These are phyloP conservation scores for Penicillium rolfsii DNA, from an alignment of 2,329 filamentous ascomycete species.

Conservation along the genomic window DNA sequence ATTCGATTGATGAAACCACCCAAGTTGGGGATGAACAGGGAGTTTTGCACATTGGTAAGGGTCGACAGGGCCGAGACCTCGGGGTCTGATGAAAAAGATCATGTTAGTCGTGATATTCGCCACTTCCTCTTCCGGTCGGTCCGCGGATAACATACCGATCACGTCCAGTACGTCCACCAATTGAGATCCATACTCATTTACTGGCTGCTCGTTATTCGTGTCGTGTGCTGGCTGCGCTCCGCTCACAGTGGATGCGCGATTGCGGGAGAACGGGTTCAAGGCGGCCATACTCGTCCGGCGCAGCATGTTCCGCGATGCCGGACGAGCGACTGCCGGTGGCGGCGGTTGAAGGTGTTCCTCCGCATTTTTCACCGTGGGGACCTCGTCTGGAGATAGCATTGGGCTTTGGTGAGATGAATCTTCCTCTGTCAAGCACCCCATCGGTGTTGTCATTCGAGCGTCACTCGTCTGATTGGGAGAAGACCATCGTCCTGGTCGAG, in stretches of 20 bases:
- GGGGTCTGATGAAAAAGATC: slow-evolving; percentile 61
- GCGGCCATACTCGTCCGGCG: slow-evolving; percentile 41
- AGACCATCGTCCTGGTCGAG: slow-evolving; percentile 41
- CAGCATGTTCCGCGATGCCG: slow-evolving; percentile 28
- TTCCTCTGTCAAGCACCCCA: slow-evolving; percentile 41
- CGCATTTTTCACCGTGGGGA: slow-evolving; percentile 12
- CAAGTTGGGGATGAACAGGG: slow-evolving; percentile 81
- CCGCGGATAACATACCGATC: slow-evolving; percentile 57
- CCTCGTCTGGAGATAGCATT: slow-evolving; percentile 10
- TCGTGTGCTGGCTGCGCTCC: slow-evolving; percentile 24
- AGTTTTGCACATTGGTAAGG: slow-evolving; percentile 87
- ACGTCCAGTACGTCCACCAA: slow-evolving; percentile 71
- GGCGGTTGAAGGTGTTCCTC: slow-evolving; percentile 21
- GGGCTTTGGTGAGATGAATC: slow-evolving; percentile 33
- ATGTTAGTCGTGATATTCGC: background rate
- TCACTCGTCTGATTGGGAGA: slow-evolving; percentile 28
- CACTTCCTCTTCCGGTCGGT: background rate
- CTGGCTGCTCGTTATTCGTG: slow-evolving; percentile 13
- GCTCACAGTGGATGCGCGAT: slow-evolving; percentile 39
- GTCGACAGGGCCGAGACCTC: slow-evolving; percentile 82
- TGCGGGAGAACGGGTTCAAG: slow-evolving; percentile 37
- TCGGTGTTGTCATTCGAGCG: slow-evolving; percentile 28
- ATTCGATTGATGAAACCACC: slow-evolving; percentile 74
- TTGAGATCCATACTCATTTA: slow-evolving; percentile 60
- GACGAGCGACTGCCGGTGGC: slow-evolving; percentile 22